Evolutionary conservation across 2,329 filamentous ascomycete species (phyloP), one percentile per base, ranked within the genome.

Genomic region (Talaromyces sp.): DNA sequence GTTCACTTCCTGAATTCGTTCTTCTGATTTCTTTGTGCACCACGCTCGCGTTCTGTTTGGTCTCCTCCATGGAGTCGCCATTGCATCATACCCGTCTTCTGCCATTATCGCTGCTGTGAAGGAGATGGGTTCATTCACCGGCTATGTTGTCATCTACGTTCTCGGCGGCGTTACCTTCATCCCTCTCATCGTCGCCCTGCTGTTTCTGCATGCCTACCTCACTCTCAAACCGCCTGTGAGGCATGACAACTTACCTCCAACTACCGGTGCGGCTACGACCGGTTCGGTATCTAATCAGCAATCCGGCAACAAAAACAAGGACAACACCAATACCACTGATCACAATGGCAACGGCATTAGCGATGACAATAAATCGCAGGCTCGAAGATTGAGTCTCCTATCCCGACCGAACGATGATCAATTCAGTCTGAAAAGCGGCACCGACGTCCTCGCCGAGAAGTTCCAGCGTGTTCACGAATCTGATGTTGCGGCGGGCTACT

Each of bases 141-240:
- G 74, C 65, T 85, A 93, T 69, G 78, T 95, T 63, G 73, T 88
- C 69, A 82, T 88, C 71, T 97, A 96, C 79, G 71, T 96, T 64
- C 76, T 96, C 60, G 92, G 92, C 74, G 93, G 92, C 67, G 72
- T 97, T 69, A 96, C 92, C 59, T 93, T 97, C 70, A 70, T 96
- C 59, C 92, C 92, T 31, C 78, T 96, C 3, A 66, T 91, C 60
- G 62, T 92, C 54, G 70, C 76, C 46, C 73, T 82, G 50, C 66
- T 89, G 57, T 69, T 92, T 55, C 70, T 84, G 35, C 84, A 91
- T 71, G 84, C 84, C 63, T 86, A 91, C 77, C 76, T 87, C 59
- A 84, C 85, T 11, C 81, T 90, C 55, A 88, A 89, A 21, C 60
- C 62, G 36, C 62, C 53, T 22, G 33, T 50, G 40, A 46, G 43